Evolutionary conservation across 257 asterid genomes (phyloP).

Genomic region (Ligustrum vulgare): DNA sequence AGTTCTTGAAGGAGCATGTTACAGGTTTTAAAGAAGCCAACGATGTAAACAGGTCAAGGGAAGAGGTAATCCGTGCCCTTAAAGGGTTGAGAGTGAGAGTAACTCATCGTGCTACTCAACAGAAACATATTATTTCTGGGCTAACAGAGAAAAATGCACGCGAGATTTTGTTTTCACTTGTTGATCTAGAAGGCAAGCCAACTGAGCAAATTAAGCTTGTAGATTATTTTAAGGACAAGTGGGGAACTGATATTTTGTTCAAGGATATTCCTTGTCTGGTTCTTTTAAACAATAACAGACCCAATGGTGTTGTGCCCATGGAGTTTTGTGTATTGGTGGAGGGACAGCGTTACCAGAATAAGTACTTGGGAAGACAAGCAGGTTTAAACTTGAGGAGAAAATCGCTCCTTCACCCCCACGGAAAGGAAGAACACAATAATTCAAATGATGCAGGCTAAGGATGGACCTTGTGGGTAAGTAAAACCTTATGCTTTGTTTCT

Average conservation of each 20-base stretch:
- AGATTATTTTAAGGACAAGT: constrained; percentile 51
- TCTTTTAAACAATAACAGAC: constrained; percentile 36
- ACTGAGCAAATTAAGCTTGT: constrained; percentile 25
- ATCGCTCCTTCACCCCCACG: constrained; percentile 49
- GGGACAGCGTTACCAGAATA: constrained; percentile 68
- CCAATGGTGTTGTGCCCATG: constrained; percentile 54
- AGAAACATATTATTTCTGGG: constrained; percentile 45
- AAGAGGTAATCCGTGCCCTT: constrained; percentile 27
- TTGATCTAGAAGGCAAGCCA: constrained; percentile 40
- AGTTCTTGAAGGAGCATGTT: constrained; percentile 40
- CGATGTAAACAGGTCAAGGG: constrained; percentile 20
- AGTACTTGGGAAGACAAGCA: constrained; percentile 33
- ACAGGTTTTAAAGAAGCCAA: constrained; percentile 14
- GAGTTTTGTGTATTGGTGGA: constrained; percentile 63
- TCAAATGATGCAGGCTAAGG: constrained; percentile 51
- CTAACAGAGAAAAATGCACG: constrained; percentile 25
- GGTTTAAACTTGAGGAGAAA: constrained; percentile 40
- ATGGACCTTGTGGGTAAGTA: constrained; percentile 80
- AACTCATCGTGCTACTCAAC: constrained; percentile 57
- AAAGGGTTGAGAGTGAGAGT: constrained; percentile 63
- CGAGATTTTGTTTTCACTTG: constrained; percentile 28
- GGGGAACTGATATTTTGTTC: constrained; percentile 38
- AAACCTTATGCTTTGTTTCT: background rate
- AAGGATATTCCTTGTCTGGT: constrained; percentile 56
- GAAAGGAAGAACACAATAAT: constrained; percentile 38